Base-by-base conservation (phyloP, 1,139 yeast species). In the Scheffersomyces cryptocercus region DNA sequence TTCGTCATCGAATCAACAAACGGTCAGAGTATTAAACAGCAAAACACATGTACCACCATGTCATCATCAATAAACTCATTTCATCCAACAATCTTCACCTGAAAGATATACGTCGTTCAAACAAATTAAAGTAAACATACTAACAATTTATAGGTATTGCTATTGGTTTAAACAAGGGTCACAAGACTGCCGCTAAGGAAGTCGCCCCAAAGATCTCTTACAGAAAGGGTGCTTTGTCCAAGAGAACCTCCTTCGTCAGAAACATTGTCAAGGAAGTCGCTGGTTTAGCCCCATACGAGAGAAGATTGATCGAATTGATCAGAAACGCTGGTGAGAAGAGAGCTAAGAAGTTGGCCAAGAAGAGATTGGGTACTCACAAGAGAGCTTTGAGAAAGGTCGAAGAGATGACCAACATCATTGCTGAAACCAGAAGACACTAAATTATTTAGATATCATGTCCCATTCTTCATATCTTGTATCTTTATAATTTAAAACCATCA, bases 281-380 rank as follows among this genome's bases (percentile, higher is more conserved):
- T 62, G 99, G 99, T 73, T 85, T 91, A 73, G 97, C 99, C 63
- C 99, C 99, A 79, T 95, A 95, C 80, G 99, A 95, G 83, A 91
- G 97, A 84, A 91, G 99, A 83, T 85, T 93, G 75, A 87, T 95
- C 70, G 99, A 95, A 81, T 85, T 95, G 81, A 84, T 95, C 87
- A 93, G 99, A 85, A 95, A 95, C 83, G 93, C 97, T 73, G 97
- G 97, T 85, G 99, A 95, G 82, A 95, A 95, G 96, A 95, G 99
- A 84, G 99, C 99, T 65, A 89, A 95, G 88, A 95, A 95, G 90
- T 91, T 95, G 73, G 97, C 98, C 64, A 95, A 95, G 95, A 93
- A 89, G 96, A 93, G 97, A 93, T 89, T 95, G 75, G 99, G 99
- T 80, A 90, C 99, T 68, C 96, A 91, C 87, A 87, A 85, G 83